Evolutionary conservation across 1,284 basidiomycete genomes (phyloP).

Genomic region (Ceratobasidium sp.): DNA sequence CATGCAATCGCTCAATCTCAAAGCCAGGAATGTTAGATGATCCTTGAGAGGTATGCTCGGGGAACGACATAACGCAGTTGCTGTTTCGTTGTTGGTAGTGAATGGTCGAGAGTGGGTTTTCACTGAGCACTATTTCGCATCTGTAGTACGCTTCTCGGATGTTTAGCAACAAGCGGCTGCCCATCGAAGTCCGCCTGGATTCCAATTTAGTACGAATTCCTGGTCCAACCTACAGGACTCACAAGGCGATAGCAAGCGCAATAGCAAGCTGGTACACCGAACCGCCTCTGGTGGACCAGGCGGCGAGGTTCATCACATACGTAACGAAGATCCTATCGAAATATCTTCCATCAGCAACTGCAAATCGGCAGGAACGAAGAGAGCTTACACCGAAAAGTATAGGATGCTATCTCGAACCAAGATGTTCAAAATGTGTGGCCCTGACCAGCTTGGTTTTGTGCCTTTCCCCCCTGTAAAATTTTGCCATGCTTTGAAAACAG

Average conservation of each 20-base stretch:
- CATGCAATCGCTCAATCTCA: slow-evolving; percentile 10
- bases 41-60: slow-evolving; percentile 3
- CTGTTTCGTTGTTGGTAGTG: slow-evolving; percentile 35
- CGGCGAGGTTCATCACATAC: slow-evolving; percentile 40
- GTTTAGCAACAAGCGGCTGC: slow-evolving; percentile 40
- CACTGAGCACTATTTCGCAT: not conserved
- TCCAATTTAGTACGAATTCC: not conserved
- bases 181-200: slow-evolving; percentile 38
- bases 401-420: slow-evolving; percentile 38
- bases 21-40: slow-evolving; percentile 10
- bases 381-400: slow-evolving; percentile 38
- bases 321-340: slow-evolving; percentile 40
- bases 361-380: not conserved
- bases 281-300: slow-evolving; percentile 36
- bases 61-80: slow-evolving; percentile 29
- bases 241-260: slow-evolving; percentile 36
- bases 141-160: slow-evolving; percentile 40
- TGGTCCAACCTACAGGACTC: not conserved
- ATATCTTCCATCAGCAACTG: slow-evolving; percentile 3
- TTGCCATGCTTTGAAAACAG: slow-evolving; percentile 35
- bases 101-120: slow-evolving; percentile 41
- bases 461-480: slow-evolving; percentile 18
- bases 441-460: slow-evolving; percentile 27
- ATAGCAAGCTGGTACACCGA: slow-evolving; percentile 40
- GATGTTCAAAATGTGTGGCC: slow-evolving; percentile 36